phyloP scores from a whole-genome alignment of 257 asterid species.

The Mentha longifolia region DNA sequence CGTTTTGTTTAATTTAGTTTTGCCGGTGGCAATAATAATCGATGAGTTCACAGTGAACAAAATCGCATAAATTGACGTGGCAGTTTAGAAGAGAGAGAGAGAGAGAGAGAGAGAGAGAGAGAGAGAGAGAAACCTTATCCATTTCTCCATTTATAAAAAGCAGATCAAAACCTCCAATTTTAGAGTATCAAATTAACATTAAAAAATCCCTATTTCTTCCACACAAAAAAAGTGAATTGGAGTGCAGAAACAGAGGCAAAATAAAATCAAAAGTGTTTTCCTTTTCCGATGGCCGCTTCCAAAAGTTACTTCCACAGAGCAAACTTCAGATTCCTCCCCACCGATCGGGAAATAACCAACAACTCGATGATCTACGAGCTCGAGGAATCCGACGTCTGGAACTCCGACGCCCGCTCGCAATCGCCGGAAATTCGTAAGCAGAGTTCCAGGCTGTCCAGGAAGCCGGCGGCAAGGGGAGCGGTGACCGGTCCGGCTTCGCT shows the following conservation, averaged over 20 bases:
- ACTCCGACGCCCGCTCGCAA: conserved; percentile 43
- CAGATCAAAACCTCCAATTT: conserved; percentile 37
- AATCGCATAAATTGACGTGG: background rate
- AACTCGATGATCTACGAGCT: conserved; percentile 60
- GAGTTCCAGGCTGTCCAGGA: conserved; percentile 43
- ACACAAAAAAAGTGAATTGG: background rate
- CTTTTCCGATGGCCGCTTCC: conserved; percentile 57
- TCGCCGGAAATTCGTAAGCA: conserved; percentile 61
- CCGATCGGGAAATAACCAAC: conserved; percentile 30
- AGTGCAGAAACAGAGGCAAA: background rate
- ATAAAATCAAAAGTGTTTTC: background rate
- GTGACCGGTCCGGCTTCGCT: conserved; percentile 51
- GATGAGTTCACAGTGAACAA: no score
- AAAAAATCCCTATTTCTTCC: background rate
- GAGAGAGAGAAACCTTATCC: conserved; percentile 58
- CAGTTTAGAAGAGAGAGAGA: conserved; percentile 27
- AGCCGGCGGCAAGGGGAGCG: conserved; percentile 27
- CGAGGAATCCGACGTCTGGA: conserved; percentile 79
- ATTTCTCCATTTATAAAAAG: conserved; percentile 45
- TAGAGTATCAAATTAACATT: background rate
- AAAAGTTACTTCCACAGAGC: conserved; percentile 58
- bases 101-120: conserved; percentile 16
- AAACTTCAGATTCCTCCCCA: conserved; percentile 56
- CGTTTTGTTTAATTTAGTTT: no score
- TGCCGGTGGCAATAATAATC: no score